Conservation (phyloP, 805 yeast genomes). For the Candida khao-thaluensis region DNA sequence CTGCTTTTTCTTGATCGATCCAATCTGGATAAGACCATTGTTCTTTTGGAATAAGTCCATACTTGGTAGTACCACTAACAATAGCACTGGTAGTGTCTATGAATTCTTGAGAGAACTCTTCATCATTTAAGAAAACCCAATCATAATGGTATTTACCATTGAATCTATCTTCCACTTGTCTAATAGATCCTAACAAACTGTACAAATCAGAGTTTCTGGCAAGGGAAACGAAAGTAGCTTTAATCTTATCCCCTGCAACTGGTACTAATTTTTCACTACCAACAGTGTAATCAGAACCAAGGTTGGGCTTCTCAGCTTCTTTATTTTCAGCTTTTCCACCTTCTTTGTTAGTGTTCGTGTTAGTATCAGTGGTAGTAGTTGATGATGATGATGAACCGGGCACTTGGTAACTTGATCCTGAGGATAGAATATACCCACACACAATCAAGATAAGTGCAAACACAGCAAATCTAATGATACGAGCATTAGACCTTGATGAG, state of each 20-base stretch:
- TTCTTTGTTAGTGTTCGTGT: background rate
- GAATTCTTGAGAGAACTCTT: slow-evolving; percentile 79
- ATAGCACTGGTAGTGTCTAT: slow-evolving; percentile 62
- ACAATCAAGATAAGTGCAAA: slow-evolving; percentile 36
- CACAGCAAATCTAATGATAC: slow-evolving; percentile 36
- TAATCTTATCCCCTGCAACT: slow-evolving; percentile 52
- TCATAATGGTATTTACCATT: slow-evolving; percentile 80
- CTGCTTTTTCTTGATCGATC: slow-evolving; percentile 77
- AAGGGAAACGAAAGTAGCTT: slow-evolving; percentile 76
- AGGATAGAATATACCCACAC: slow-evolving; percentile 38
- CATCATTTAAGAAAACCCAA: slow-evolving; percentile 94
- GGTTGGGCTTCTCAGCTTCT: background rate
- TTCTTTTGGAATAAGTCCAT: slow-evolving; percentile 76
- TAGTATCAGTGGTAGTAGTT: slow-evolving; percentile 7
- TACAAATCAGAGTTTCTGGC: slow-evolving; percentile 75
- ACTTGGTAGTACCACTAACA: slow-evolving; percentile 74
- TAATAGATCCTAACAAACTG: slow-evolving; percentile 60
- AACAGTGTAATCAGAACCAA: slow-evolving; percentile 5
- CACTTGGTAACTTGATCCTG: slow-evolving; percentile 31
- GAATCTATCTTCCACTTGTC: slow-evolving; percentile 86
- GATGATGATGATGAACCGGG: slow-evolving; percentile 1
- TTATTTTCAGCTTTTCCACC: background rate
- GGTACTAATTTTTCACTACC: slow-evolving; percentile 15
- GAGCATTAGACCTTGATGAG: slow-evolving; percentile 36
- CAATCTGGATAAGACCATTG: slow-evolving; percentile 88